Evolutionary conservation across 305 asterid genomes (phyloP).

Genomic region (Nicotiana rustica): DNA sequence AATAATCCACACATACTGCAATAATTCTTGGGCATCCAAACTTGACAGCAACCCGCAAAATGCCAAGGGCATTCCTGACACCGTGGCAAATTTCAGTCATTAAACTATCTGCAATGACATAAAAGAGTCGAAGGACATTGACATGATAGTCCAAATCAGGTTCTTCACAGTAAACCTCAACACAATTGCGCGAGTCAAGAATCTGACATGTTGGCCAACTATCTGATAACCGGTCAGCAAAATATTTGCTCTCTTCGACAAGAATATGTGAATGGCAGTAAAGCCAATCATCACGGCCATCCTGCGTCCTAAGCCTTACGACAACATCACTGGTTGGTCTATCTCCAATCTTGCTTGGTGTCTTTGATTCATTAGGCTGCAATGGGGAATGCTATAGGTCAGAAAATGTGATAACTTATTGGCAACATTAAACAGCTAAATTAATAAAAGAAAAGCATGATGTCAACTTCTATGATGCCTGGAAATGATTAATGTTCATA

Average conservation of each 20-base stretch:
- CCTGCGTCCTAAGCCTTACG: slow-evolving; percentile 74
- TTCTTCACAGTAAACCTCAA: slow-evolving; percentile 81
- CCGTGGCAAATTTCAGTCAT: slow-evolving; percentile 54
- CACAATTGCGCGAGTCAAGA: slow-evolving; percentile 84
- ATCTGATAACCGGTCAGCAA: slow-evolving; percentile 77
- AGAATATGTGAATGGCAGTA: slow-evolving; percentile 76
- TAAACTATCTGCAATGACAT: slow-evolving; percentile 47
- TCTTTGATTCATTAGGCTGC: slow-evolving; percentile 50
- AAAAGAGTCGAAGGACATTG: slow-evolving; percentile 65
- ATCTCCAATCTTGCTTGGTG: slow-evolving; percentile 62
- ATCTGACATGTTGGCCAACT: slow-evolving; percentile 83
- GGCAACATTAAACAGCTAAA: not conserved
- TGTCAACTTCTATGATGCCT: not conserved
- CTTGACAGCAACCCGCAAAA: slow-evolving; percentile 63
- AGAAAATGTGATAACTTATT: slow-evolving; percentile 32
- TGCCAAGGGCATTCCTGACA: slow-evolving; percentile 74
- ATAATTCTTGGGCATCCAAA: slow-evolving; percentile 75
- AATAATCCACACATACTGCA: slow-evolving; percentile 65
- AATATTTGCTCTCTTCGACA: slow-evolving; percentile 66
- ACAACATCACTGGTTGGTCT: slow-evolving; percentile 78
- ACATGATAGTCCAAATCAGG: slow-evolving; percentile 66
- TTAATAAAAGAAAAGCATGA: slow-evolving; percentile 21
- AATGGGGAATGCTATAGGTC: slow-evolving; percentile 35
- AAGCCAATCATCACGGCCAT: slow-evolving; percentile 83
- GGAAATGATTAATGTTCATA: not conserved